These are phyloP conservation scores for Colletotrichum costaricense DNA, from an alignment of 2,329 filamentous ascomycete genomes.

Conservation along the genomic window DNA sequence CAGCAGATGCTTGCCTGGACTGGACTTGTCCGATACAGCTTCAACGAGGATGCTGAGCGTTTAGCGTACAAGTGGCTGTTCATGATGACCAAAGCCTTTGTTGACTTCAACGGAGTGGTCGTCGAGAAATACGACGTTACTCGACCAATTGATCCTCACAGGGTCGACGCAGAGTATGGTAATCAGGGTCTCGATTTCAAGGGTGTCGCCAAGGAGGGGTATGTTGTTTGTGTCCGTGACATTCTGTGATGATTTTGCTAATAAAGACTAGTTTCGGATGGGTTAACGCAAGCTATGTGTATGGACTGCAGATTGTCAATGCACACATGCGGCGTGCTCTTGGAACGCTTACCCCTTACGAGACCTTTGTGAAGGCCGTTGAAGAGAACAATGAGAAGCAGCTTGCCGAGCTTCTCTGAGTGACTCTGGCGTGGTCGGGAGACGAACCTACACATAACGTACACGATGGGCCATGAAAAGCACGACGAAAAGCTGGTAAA, in stretches of 20 bases:
- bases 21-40: slow-evolving; percentile 90
- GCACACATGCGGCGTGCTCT: slow-evolving; percentile 90
- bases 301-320: slow-evolving; percentile 88
- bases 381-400: slow-evolving; percentile 65
- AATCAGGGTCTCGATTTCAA: slow-evolving; percentile 97
- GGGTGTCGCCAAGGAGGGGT: slow-evolving; percentile 96
- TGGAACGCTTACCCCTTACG: slow-evolving; percentile 87
- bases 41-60: slow-evolving; percentile 87
- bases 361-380: slow-evolving; percentile 80
- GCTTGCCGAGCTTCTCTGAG: slow-evolving; percentile 56
- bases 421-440: neutral
- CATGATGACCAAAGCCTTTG: slow-evolving; percentile 98
- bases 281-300: slow-evolving; percentile 98
- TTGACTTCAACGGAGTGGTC: slow-evolving; percentile 97
- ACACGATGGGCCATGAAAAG: neutral
- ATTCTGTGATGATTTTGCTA: slow-evolving; percentile 37
- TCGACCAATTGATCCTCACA: slow-evolving; percentile 87
- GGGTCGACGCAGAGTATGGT: slow-evolving; percentile 96
- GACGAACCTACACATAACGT: neutral
- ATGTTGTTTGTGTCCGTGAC: slow-evolving; percentile 53
- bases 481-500: slow-evolving; percentile 6
- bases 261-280: slow-evolving; percentile 82
- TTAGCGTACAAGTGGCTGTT: slow-evolving; percentile 97
- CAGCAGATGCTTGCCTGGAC: slow-evolving; percentile 99
- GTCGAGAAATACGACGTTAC: slow-evolving; percentile 99